These are phyloP conservation scores for Fusarium agapanthi DNA, from an alignment of 2,329 filamentous ascomycete species.

Conservation along the genomic window DNA sequence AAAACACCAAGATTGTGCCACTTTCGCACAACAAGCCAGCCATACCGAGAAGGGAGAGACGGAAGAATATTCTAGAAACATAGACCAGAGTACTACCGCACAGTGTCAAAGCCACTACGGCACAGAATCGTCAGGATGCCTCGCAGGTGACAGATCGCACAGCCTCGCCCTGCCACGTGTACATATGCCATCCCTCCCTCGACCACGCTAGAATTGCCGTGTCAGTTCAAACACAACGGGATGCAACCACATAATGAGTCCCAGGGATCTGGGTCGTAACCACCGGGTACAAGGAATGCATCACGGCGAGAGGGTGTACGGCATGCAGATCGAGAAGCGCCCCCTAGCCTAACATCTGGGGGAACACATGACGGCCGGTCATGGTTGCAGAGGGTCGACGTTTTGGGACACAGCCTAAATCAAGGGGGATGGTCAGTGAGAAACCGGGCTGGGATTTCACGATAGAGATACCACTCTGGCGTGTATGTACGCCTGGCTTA, in stretches of 20 bases:
- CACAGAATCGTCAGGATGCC: neutral
- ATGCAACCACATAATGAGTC: rapidly evolving
- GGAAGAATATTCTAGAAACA: neutral
- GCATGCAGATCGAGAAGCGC: neutral
- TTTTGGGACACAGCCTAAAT: slow-evolving; percentile 6
- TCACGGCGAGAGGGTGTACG: neutral
- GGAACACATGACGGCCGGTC: neutral
- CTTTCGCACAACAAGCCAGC: rapidly evolving
- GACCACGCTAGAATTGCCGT: neutral
- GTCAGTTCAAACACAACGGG: rapidly evolving
- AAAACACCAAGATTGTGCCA: neutral
- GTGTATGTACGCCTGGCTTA: slow-evolving; percentile 20
- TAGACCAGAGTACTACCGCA: rapidly evolving
- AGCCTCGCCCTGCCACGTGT: neutral
- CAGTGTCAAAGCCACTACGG: neutral
- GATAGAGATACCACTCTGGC: slow-evolving; percentile 28
- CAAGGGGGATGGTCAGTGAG: neutral
- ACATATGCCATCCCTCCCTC: neutral
- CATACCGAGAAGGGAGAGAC: too few species aligned
- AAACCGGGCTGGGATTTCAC: neutral
- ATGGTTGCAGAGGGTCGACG: neutral
- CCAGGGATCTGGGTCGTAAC: too few species aligned
- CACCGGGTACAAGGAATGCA: neutral
- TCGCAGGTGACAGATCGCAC: neutral
- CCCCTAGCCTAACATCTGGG: neutral